Base-by-base conservation (phyloP, 2,329 filamentous ascomycete species). In the Alternaria postmessia region DNA sequence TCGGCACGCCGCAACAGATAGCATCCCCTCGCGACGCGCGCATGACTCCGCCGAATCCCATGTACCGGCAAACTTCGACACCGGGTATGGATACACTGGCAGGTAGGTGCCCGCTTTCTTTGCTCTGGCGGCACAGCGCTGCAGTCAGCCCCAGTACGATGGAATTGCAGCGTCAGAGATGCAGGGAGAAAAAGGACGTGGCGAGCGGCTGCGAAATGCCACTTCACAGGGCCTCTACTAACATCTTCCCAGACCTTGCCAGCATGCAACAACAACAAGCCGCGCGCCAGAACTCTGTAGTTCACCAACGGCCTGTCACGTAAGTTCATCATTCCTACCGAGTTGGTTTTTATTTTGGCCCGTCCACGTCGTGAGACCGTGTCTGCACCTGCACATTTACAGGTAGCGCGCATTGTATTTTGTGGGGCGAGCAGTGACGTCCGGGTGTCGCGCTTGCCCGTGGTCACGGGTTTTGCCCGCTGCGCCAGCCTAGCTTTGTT, bases 41-140 rank as follows among this genome's bases (percentile, higher is more conserved):
- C 64, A 71, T 75, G 61, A 74, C 72, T 4, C 69, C 78, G 18
- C 73, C 75, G n/a, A 70, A 76, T 22, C 72, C 69, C 28, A 51
- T 76, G 36, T 78, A 78, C 61, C 75, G 81, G 7, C 77, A 79
- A 41, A 74, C 78, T 1, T 83, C 81, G 24, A 83, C 79, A 16
- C 78, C 81, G 30, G 78, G 80, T 46, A 82, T 84, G 80, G 82
- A 84, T 57, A 79, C 81, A 58, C 68, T 83, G 57, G 80, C 82
- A 69, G 81, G 81, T 82, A 69, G 66, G 70, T 68, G 39, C 55
- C 43, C 20, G 43, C 51, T 57, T 57, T 59, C 57, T 73, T 73
- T 24, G 36, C 28, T 7, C 22, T n/a, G 11, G 47, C 3, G 8
- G 39, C 14, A 43, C 34, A 39, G 28, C 42, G 18, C 20, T 26